These are phyloP conservation scores for Fusarium sp. DNA, from an alignment of 2,329 filamentous ascomycete genomes.

Conservation along the genomic window DNA sequence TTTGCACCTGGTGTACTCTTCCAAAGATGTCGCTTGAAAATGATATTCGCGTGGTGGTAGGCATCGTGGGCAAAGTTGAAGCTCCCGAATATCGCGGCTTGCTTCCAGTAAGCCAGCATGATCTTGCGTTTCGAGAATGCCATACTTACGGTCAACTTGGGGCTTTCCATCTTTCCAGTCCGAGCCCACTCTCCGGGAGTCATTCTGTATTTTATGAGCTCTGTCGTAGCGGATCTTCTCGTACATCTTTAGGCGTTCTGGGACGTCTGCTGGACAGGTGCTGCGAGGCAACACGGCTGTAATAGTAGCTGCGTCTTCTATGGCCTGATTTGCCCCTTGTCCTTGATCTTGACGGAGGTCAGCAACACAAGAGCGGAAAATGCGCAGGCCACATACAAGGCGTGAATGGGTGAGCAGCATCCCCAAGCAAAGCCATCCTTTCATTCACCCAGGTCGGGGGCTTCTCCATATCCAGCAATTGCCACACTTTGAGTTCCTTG, in stretches of 20 bases:
- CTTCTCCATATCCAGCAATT: slow-evolving; percentile 71
- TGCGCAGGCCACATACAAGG: slow-evolving; percentile 50
- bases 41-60: slow-evolving; percentile 27
- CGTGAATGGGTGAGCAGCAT: slow-evolving; percentile 76
- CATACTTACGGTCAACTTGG: slow-evolving; percentile 28
- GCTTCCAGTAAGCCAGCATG: background rate
- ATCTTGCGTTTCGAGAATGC: rapidly evolving
- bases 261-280: slow-evolving; percentile 59
- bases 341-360: slow-evolving; percentile 33
- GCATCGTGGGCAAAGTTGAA: slow-evolving; percentile 41
- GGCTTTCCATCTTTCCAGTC: slow-evolving; percentile 28
- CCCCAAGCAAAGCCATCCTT: slow-evolving; percentile 71
- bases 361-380: background rate
- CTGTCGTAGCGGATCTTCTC: slow-evolving; percentile 69
- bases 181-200: slow-evolving; percentile 63
- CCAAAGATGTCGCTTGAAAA: slow-evolving; percentile 34
- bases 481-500: slow-evolving; percentile 66
- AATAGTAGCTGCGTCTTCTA: slow-evolving; percentile 74
- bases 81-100: slow-evolving; percentile 33
- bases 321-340: slow-evolving; percentile 68
- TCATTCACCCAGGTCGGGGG: slow-evolving; percentile 67
- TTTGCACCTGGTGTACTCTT: slow-evolving; percentile 17
- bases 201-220: slow-evolving; percentile 68
- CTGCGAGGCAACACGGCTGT: slow-evolving; percentile 65
- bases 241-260: slow-evolving; percentile 69